These are phyloP conservation scores for Pichia scutulata DNA, from an alignment of 805 yeast species.

Conservation along the genomic window DNA sequence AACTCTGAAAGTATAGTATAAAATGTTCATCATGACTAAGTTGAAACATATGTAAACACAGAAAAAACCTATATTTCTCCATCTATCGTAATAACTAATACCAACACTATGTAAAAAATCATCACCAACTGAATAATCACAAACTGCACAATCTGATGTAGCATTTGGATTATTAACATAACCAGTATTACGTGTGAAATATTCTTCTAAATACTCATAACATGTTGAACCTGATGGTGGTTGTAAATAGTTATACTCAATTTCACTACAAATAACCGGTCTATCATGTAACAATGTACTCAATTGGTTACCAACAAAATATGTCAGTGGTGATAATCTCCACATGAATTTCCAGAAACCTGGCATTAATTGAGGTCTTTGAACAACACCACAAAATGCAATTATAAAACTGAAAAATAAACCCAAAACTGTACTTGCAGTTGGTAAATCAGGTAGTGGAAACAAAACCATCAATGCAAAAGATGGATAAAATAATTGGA, in stretches of 20 bases:
- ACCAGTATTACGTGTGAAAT: conserved; percentile 40
- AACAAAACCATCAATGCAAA: conserved; percentile 50
- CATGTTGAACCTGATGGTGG: conserved; percentile 64
- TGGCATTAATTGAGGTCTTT: conserved; percentile 52
- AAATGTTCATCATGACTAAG: conserved; percentile 30
- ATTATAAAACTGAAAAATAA: conserved; percentile 50
- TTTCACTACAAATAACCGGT: conserved; percentile 38
- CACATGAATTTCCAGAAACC: conserved; percentile 84
- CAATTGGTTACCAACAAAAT: conserved; percentile 50
- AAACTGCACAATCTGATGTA: conserved; percentile 42
- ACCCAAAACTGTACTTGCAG: conserved; percentile 55
- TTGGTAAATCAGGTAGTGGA: conserved; percentile 54
- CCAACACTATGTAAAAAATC: conserved; percentile 37
- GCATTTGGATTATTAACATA: conserved; percentile 48
- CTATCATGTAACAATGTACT: conserved; percentile 43
- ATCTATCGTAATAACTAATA: conserved; percentile 38
- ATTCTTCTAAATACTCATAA: conserved; percentile 38
- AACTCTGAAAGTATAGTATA: conserved; percentile 31
- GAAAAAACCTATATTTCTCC: conserved; percentile 63
- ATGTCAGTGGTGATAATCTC: conserved; percentile 65
- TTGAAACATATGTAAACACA: conserved; percentile 54
- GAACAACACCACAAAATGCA: conserved; percentile 65
- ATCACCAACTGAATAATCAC: conserved; percentile 39
- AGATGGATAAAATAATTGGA: conserved; percentile 38
- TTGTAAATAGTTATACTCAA: conserved; percentile 43